Evolutionary conservation across 83 land plant genomes (phyloP), one percentile per base, ranked within the genome.

Genomic region (Picea abies): DNA sequence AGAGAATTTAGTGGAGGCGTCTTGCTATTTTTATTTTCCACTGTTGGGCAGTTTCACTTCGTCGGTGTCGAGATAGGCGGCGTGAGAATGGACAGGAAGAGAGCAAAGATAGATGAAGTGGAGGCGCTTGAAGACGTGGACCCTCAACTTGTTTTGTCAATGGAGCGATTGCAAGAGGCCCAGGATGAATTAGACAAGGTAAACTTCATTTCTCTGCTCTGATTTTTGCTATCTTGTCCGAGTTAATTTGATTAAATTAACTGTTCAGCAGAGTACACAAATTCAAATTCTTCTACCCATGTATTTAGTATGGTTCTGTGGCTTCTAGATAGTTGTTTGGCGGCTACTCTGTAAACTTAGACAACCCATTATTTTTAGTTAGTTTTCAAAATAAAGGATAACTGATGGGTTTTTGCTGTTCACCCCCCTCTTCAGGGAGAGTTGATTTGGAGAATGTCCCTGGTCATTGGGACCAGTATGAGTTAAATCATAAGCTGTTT

Each of bases 141-240:
- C 56, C 11, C 9, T 29, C 73, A 84, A 52, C 84, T 84, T 37
- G 84, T 84, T n/a, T 2, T 80, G 56, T 64, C 85, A 19, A 84
- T 84, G 63, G 83, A 84, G 84, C 83, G 82, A 61, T 32, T 84
- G 4, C 85, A 84, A 44, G 85, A 84, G 61, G 44, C 76, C 12
- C 86, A 84, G 63, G 86, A 84, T 35, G 86, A 84, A 60, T 76
- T 84, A 26, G 86, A 84, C 22, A 83, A 84, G 85, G 86, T 84
- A 64, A 66, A 52, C 41, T 78, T 72, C 23, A n/a, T 44, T 37
- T 20, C 20, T 41, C 3, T 7, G 10, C 25, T 37, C 5, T 22
- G 20, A n/a, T 41, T n/a, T 39, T 8, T 19, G 11, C 20, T 71
- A 6, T 35, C 22, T 16, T 37, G 4, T 71, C 20, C 2, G 19